Evolutionary conservation across 2,329 filamentous ascomycete genomes (phyloP).

Genomic region (Bertia moriformis): DNA sequence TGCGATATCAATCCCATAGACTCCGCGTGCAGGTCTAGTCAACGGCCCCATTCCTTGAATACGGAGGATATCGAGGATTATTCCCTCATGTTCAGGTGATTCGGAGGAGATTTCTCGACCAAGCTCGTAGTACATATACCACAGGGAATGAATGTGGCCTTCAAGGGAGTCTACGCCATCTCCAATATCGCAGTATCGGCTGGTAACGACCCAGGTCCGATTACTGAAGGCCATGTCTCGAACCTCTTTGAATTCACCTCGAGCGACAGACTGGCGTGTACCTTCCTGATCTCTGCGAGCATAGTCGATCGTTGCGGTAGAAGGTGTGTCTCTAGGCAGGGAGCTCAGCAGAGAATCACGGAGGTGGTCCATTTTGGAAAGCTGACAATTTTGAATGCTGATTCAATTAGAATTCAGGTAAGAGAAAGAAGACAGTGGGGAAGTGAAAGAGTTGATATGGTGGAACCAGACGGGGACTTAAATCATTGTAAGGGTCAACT

Average conservation of each 20-base stretch:
- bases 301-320: background rate
- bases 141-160: slow-evolving; percentile 6
- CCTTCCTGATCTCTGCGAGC: slow-evolving; percentile 2
- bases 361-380: slow-evolving; percentile 5
- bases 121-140: slow-evolving; percentile 10
- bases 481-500: background rate
- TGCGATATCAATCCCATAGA: slow-evolving; percentile 9
- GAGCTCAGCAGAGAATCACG: slow-evolving; percentile 6
- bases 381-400: slow-evolving; percentile 3
- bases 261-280: slow-evolving; percentile 3
- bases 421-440: background rate
- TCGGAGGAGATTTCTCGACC: slow-evolving; percentile 6
- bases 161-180: slow-evolving; percentile 8
- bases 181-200: slow-evolving; percentile 7
- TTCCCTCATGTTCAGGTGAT: slow-evolving; percentile 7
- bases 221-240: slow-evolving; percentile 5
- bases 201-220: slow-evolving; percentile 5
- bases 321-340: slow-evolving; percentile 3
- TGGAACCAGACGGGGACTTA: no score
- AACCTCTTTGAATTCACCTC: slow-evolving; percentile 3
- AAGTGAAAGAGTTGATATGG: background rate
- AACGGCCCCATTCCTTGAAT: slow-evolving; percentile 8
- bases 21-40: slow-evolving; percentile 5
- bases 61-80: slow-evolving; percentile 10
- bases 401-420: slow-evolving; percentile 1